A percentile compares a stretch with the other conserved stretches of the same genome.
These are phyloP conservation scores for Dendrostoma leiphaemia DNA, from an alignment of 2,329 filamentous ascomycete species.

Conservation along the genomic window DNA sequence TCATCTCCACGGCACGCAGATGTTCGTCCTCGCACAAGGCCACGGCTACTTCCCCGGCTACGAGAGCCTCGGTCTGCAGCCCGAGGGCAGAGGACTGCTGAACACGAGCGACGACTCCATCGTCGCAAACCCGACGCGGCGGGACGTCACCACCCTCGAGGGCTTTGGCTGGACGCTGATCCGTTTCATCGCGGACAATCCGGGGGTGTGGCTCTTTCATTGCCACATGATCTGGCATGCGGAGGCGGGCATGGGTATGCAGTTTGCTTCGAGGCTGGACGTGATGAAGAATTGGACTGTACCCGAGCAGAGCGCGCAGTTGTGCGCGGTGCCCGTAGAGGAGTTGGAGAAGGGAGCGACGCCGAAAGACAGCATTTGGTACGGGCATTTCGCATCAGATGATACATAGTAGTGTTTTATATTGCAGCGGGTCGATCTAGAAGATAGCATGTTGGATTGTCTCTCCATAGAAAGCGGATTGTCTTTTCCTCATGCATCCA, in stretches of 20 bases:
- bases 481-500: no score
- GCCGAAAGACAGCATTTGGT: constrained; percentile 49
- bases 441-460: neutral
- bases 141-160: constrained; percentile 44
- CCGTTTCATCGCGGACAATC: constrained; percentile 48
- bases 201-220: constrained; percentile 42
- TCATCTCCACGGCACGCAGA: constrained; percentile 63
- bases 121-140: constrained; percentile 41
- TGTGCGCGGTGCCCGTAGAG: constrained; percentile 41
- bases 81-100: constrained; percentile 32
- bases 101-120: constrained; percentile 32
- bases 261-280: constrained; percentile 44
- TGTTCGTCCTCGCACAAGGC: constrained; percentile 57
- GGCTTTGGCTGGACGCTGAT: constrained; percentile 49
- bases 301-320: constrained; percentile 39
- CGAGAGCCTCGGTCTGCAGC: constrained; percentile 30
- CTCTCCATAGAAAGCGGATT: neutral
- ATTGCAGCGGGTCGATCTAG: neutral
- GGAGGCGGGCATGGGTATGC: constrained; percentile 37
- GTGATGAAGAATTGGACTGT: constrained; percentile 40
- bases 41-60: constrained; percentile 59
- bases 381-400: constrained; percentile 28
- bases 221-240: constrained; percentile 39
- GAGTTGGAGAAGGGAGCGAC: constrained; percentile 47
- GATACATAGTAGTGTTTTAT: constrained; percentile 13